Evolutionary conservation across 2,329 filamentous ascomycete genomes (phyloP).

Genomic region (Ceratocystis diversiconidia): DNA sequence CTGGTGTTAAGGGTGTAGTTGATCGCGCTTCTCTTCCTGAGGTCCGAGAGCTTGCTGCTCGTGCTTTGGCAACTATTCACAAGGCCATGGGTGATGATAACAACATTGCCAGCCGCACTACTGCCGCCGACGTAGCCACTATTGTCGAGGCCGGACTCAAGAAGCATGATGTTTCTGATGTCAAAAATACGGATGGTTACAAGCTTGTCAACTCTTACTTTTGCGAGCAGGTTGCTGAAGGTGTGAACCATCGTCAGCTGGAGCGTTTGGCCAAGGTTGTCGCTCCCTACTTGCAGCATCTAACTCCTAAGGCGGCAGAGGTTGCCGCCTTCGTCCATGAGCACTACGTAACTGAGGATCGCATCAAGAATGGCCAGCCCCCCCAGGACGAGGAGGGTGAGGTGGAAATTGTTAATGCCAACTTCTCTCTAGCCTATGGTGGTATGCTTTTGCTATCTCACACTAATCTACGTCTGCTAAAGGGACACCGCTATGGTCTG

Average conservation of each 20-base stretch:
- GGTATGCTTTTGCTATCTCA: constrained; percentile 94
- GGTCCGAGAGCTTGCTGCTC: constrained; percentile 75
- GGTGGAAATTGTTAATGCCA: constrained; percentile 89
- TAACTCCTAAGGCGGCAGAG: constrained; percentile 49
- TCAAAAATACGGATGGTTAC: constrained; percentile 39
- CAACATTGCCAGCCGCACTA: constrained; percentile 47
- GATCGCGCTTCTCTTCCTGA: constrained; percentile 85
- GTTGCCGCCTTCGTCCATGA: constrained; percentile 62
- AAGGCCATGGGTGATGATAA: constrained; percentile 73
- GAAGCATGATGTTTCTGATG: constrained; percentile 45
- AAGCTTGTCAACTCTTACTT: constrained; percentile 59
- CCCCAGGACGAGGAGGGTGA: constrained; percentile 84
- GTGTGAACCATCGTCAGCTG: constrained; percentile 70
- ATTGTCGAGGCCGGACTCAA: constrained; percentile 64
- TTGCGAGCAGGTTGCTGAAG: constrained; percentile 70
- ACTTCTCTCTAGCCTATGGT: constrained; percentile 94
- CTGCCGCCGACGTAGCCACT: constrained; percentile 57
- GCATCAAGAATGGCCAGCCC: constrained; percentile 72
- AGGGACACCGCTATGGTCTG: constrained; percentile 93
- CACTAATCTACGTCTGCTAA: constrained; percentile 84
- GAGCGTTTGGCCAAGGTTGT: constrained; percentile 56
- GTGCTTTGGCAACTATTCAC: constrained; percentile 74
- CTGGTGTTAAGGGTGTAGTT: constrained; percentile 79
- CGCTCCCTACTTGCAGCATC: constrained; percentile 57
- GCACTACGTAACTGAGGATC: constrained; percentile 69